Conservation (phyloP, 208 protist species). For the Leishmania guyanensis region DNA sequence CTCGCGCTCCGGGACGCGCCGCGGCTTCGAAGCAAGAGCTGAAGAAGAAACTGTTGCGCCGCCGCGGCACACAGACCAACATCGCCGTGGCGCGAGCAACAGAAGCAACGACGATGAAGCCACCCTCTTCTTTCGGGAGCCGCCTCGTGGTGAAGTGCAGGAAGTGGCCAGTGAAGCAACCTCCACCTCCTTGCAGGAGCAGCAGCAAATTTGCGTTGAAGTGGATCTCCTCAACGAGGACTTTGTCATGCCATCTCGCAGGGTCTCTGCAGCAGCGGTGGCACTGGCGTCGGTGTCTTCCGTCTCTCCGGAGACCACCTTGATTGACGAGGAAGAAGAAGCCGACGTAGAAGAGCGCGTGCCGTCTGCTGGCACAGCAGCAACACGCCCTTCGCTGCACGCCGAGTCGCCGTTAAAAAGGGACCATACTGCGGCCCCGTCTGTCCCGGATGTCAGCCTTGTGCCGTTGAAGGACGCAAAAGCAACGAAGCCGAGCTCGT, state of each 20-base stretch:
- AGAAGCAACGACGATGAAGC: conserved; percentile 21
- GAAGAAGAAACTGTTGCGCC: not conserved
- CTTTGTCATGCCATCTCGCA: conserved; percentile 24
- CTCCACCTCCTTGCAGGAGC: not conserved
- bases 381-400: conserved; percentile 3
- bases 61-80: not conserved
- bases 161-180: conserved; percentile 5
- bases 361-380: not conserved
- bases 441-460: not conserved
- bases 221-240: conserved; percentile 23
- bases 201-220: conserved; percentile 3
- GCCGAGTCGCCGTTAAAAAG: not conserved
- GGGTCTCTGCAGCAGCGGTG: not conserved
- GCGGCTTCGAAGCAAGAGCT: not conserved
- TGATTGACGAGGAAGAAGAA: conserved; percentile 12
- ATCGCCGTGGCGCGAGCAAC: conserved; percentile 7
- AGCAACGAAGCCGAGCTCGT: not conserved
- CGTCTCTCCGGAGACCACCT: not conserved
- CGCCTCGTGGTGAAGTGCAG: conserved; percentile 17
- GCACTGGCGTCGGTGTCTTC: not conserved
- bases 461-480: not conserved
- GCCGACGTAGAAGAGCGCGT: conserved; percentile 10
- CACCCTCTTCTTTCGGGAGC: conserved; percentile 26
- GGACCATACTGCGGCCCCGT: not conserved
- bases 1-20: not conserved